These are phyloP conservation scores for Mikania micrantha DNA, from an alignment of 129 eudicot genomes.

Conservation along the genomic window DNA sequence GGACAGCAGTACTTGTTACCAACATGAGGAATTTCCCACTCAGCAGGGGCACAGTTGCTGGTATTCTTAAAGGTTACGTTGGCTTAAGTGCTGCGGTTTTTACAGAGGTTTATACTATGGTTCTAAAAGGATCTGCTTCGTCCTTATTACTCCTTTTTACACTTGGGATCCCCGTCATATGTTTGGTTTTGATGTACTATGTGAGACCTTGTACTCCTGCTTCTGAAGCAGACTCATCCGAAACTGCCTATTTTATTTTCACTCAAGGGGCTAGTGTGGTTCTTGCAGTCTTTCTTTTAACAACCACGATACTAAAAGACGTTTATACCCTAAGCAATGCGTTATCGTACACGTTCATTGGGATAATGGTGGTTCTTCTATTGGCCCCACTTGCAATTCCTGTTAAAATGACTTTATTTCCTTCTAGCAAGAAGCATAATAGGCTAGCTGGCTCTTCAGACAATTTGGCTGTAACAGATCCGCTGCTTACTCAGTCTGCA, in stretches of 20 bases:
- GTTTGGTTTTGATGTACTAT: slow-evolving; percentile 74
- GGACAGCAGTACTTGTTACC: slow-evolving; percentile 93
- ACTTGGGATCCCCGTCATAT: slow-evolving; percentile 59
- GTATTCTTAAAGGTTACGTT: slow-evolving; percentile 84
- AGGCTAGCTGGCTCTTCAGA: slow-evolving; percentile 36
- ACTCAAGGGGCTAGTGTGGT: slow-evolving; percentile 70
- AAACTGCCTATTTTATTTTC: slow-evolving; percentile 66
- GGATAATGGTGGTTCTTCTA: slow-evolving; percentile 60
- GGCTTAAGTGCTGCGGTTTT: slow-evolving; percentile 95
- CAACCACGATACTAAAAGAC: slow-evolving; percentile 64
- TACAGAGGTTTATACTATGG: slow-evolving; percentile 67
- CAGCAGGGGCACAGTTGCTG: slow-evolving; percentile 91
- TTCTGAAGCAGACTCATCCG: slow-evolving; percentile 61
- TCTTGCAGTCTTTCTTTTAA: slow-evolving; percentile 69
- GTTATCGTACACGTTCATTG: slow-evolving; percentile 48
- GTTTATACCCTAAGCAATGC: slow-evolving; percentile 24
- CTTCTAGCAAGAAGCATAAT: slow-evolving; percentile 39
- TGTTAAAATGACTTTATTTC: slow-evolving; percentile 82
- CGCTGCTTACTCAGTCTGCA: slow-evolving; percentile 48
- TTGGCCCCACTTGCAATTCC: slow-evolving; percentile 93
- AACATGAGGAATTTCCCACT: slow-evolving; percentile 94
- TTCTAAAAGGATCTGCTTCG: slow-evolving; percentile 61
- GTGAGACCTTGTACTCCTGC: slow-evolving; percentile 83
- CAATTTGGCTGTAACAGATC: slow-evolving; percentile 32
- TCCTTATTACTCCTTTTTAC: slow-evolving; percentile 51